Percentiles rank a stretch among this genome's conserved stretches.
Evolutionary conservation across 257 asterid species (phyloP).

Genomic region (Apocynum venetum): DNA sequence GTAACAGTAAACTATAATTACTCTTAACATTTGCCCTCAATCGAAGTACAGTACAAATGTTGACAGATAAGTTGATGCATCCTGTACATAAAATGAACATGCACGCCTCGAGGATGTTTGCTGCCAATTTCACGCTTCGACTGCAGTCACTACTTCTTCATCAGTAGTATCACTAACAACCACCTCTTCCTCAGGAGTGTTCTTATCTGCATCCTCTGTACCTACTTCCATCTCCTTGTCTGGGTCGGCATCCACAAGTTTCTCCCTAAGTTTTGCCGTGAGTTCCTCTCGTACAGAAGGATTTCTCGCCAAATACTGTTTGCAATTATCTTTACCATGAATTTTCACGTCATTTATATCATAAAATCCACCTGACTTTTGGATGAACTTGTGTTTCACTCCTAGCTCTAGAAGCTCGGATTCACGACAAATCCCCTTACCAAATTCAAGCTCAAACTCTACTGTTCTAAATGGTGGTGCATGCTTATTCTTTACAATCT

Average conservation of each 20-base stretch:
- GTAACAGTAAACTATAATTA: neutral
- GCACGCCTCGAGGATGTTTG: neutral
- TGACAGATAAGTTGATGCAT: slow-evolving; percentile 1
- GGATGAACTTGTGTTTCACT: slow-evolving; percentile 60
- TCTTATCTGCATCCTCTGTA: slow-evolving; percentile 25
- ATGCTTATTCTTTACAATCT: slow-evolving; percentile 91
- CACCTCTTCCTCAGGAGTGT: slow-evolving; percentile 40
- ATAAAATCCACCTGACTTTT: slow-evolving; percentile 32
- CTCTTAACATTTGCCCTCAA: neutral
- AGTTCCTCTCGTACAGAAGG: slow-evolving; percentile 51
- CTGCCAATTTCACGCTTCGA: slow-evolving; percentile 40
- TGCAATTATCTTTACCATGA: slow-evolving; percentile 66
- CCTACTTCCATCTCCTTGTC: slow-evolving; percentile 31
- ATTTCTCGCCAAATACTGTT: slow-evolving; percentile 47
- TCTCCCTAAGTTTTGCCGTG: slow-evolving; percentile 51
- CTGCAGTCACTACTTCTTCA: slow-evolving; percentile 59
- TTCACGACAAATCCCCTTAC: slow-evolving; percentile 72
- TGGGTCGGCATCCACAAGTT: slow-evolving; percentile 40
- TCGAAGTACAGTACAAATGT: neutral
- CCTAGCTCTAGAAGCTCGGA: slow-evolving; percentile 78
- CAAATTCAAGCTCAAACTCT: slow-evolving; percentile 82
- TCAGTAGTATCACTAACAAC: slow-evolving; percentile 47
- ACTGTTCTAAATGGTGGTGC: slow-evolving; percentile 88
- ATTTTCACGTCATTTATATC: slow-evolving; percentile 32
- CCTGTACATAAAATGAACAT: neutral